Base-by-base conservation (phyloP, 1,284 basidiomycete genomes). In the Sanguinoderma infundibulare region DNA sequence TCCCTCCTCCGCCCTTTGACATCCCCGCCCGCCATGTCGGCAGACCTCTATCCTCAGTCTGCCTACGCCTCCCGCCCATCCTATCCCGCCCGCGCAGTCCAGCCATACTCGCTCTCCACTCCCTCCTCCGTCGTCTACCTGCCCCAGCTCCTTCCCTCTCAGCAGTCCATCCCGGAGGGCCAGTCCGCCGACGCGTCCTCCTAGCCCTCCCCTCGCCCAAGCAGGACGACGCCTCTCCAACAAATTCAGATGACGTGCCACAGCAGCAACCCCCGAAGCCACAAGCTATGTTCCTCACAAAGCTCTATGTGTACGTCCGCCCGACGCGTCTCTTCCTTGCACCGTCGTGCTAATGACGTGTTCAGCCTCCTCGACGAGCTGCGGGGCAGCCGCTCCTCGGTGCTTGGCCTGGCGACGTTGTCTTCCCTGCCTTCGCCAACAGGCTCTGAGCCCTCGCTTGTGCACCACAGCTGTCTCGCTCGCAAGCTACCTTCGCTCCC, bases 211-310 rank as follows among this genome's bases (percentile, higher is more conserved):
- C 59, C 65, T 57, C 71, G 71, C 73, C 74, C 46, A 75, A 75
- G 72, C 69, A 73, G 24, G 76, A 75, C 42, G 69, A 71, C 52
- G 78, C 78, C 4, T 76, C 77, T 55, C 73, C 80, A 57, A 64
- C 81, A 75, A 80, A 85, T 77, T 76, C 81, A 69, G 69, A 79
- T 59, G 79, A 73, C 73, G 69, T 77, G 62, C 69, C 70, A 55
- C 75, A 79, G 63, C 81, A 83, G 65, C 81, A 83, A 65, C 79
- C 83, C 47, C 78, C 85, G 53, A 92, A 92, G 81, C 87, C 92
- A 1, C 92, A 95, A 79, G 91, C 92, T 0, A 95, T 94, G 9
- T 96, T 96, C 74, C 82, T 96, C 72, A 95, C 93, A 75, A 96
- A n/a, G n/a, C n/a, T n/a, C n/a, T n/a, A n/a, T n/a, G n/a, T n/a